Evolutionary conservation across 2,329 filamentous ascomycete species (phyloP), one percentile per base, ranked within the genome.

Genomic region (Fusarium miscanthi): DNA sequence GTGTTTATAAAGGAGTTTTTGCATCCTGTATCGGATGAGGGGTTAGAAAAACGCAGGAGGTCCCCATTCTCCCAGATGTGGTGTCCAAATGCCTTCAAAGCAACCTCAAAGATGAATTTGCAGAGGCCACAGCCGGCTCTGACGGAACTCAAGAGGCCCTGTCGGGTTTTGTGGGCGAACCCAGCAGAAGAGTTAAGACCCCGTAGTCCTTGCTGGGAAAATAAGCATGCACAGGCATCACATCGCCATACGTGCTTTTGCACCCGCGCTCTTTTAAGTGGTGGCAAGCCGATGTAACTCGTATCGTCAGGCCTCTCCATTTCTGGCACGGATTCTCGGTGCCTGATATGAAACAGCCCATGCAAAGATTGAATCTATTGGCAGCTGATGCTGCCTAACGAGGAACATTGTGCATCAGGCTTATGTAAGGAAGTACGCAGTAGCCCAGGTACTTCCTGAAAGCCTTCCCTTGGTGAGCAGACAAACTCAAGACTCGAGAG

Each of bases 1-100:
- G 3, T 4, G 5, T 51, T 14, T 0, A 66, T 7, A 0, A 1
- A 2, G 2, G 9, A 10, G 2, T 1, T 30, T 6, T 1, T 1
- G 3, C 6, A 4, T 5, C 0, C 3, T 7, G 5, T 8, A 3
- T 8, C 9, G 1, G 4, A 2, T 2, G 4, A 35, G 0, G 12
- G 8, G 16, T 59, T 59, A 7, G 17, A 14, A 2, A 66, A 66
- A 0, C 16, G 4, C 0, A 66, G n/a, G 0, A 3, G 2, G 3
- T 17, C 23, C 7, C 33, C 10, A 1, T 6, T 3, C 2, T 8
- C 2, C 63, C 51, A 66, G 2, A 2, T 8, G 2, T 45, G 19
- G 2, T 10, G 3, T 0, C 27, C 33, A 1, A 51, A 59, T 2
- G 27, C 37, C 0, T 23, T 40, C 0, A 4, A 3, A 0, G 5